These are phyloP conservation scores for Echinochloa phyllopogon DNA, from an alignment of 176 grass and related monocot species.

Conservation along the genomic window DNA sequence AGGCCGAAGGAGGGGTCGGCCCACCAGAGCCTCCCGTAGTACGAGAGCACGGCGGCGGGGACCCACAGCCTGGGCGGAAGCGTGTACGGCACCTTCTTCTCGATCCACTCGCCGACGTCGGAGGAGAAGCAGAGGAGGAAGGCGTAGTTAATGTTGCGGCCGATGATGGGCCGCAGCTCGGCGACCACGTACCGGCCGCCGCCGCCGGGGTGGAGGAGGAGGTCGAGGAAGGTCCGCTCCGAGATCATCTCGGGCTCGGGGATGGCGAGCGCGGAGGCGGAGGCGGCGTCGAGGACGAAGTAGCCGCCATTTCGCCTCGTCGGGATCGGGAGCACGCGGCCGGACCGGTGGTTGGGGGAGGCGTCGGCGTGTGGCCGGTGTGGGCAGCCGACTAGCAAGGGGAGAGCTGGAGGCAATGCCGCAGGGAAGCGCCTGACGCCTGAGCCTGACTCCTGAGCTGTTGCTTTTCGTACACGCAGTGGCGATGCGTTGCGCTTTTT, in stretches of 20 bases:
- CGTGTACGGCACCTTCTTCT: background rate
- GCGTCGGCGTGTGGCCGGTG: too few relatives aligned
- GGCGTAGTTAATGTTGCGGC: background rate
- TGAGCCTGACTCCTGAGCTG: too few relatives aligned
- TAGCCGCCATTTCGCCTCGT: background rate
- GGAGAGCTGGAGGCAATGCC: too few relatives aligned
- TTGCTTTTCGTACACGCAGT: too few relatives aligned
- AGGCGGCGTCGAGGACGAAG: conserved; percentile 6
- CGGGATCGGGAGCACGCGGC: too few relatives aligned
- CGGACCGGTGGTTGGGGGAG: too few relatives aligned
- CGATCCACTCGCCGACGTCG: conserved; percentile 10
- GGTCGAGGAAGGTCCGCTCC: background rate
- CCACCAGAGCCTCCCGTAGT: background rate
- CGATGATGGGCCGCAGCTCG: background rate
- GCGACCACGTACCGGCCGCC: background rate
- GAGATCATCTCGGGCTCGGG: background rate
- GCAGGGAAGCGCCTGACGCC: too few relatives aligned
- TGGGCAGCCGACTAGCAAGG: too few relatives aligned
- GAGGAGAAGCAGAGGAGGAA: background rate
- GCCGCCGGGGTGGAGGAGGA: background rate
- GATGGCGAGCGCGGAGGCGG: background rate
- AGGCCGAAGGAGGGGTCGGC: background rate
- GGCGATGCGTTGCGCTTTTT: too few relatives aligned
- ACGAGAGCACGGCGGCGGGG: background rate
- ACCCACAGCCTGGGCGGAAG: background rate